Conservation (phyloP, 345 rosid genomes). For the Triadica sebifera region DNA sequence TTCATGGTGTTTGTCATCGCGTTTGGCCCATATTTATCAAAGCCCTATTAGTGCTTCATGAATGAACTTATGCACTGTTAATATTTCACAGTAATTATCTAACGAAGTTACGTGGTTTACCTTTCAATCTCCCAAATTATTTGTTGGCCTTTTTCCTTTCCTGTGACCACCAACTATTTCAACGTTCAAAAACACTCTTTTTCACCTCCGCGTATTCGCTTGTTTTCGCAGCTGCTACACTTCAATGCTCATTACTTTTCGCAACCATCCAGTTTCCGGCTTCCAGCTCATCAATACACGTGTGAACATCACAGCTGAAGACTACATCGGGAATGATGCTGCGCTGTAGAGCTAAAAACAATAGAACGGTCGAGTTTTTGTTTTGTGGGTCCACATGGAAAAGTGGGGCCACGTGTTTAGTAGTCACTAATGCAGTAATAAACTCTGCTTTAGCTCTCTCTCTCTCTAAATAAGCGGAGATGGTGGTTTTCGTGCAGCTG, state of each 20-base stretch:
- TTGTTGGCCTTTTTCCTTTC: too few relatives aligned
- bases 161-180: too few relatives aligned
- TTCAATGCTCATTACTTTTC: not conserved
- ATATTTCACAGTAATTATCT: too few relatives aligned
- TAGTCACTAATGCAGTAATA: too few relatives aligned
- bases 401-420: slow-evolving; percentile 16
- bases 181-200: too few relatives aligned
- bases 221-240: not conserved
- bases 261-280: not conserved
- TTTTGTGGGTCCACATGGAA: not conserved
- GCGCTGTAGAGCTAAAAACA: not conserved
- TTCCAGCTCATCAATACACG: not conserved
- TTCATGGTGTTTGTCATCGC: too few relatives aligned
- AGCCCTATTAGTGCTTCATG: too few relatives aligned
- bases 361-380: slow-evolving; percentile 18
- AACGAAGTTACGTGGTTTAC: too few relatives aligned
- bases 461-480: not conserved
- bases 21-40: too few relatives aligned
- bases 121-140: too few relatives aligned
- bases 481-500: slow-evolving; percentile 10
- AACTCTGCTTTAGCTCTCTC: too few relatives aligned
- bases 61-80: too few relatives aligned
- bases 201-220: not conserved
- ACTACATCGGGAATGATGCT: not conserved
- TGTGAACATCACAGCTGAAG: not conserved